These are phyloP conservation scores for Tripterygium wilfordii DNA, from an alignment of 177 flowering plant genomes.

Conservation along the genomic window DNA sequence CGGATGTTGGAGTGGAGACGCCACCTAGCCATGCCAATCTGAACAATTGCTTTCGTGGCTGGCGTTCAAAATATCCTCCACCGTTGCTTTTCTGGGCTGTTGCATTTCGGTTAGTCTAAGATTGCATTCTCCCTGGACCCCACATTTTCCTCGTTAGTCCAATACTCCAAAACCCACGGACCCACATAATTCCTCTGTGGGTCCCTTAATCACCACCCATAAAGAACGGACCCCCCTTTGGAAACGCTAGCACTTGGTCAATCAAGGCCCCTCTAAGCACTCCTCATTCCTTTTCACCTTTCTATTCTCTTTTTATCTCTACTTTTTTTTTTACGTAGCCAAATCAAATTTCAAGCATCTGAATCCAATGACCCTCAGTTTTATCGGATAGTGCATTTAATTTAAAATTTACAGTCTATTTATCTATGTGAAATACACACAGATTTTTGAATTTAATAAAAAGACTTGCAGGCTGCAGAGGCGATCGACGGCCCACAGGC, in stretches of 20 bases:
- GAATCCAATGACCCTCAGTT: not conserved
- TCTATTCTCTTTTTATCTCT: conserved; percentile 4
- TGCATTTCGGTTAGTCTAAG: conserved; percentile 16
- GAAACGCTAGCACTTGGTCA: no score
- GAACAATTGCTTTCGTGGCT: no score
- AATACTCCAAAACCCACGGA: not conserved
- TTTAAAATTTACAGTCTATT: no score
- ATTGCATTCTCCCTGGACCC: conserved; percentile 8
- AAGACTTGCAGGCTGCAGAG: no score
- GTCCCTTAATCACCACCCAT: conserved; percentile 27
- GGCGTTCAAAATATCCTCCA: conserved; percentile 12
- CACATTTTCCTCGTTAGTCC: not conserved
- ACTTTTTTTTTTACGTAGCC: no score
- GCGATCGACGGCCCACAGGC: no score
- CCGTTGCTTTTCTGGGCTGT: conserved; percentile 14
- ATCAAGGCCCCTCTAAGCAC: not conserved
- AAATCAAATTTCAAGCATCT: no score
- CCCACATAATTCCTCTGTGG: conserved; percentile 10
- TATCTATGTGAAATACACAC: no score
- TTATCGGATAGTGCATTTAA: no score
- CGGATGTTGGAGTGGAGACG: no score
- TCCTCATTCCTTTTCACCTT: not conserved
- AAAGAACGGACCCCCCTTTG: conserved; percentile 33
- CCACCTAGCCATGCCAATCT: no score
- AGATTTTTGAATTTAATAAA: no score